Base-by-base conservation (phyloP, 1,284 basidiomycete genomes). In the Marasmius oreades region DNA sequence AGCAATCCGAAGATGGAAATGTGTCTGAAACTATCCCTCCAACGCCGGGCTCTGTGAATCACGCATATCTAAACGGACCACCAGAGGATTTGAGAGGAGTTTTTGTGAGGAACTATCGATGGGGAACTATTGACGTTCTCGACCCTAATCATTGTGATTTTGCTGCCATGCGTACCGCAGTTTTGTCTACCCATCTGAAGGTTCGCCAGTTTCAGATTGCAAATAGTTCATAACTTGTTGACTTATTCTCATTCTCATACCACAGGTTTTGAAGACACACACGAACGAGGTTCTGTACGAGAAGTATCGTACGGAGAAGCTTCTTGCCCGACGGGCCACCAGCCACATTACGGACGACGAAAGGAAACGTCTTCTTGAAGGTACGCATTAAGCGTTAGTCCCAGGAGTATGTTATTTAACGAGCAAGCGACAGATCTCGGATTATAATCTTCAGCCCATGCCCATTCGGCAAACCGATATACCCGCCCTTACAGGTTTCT, bases 251-350 rank as follows among this genome's bases (percentile, higher is more conserved):
- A n/a, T n/a, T n/a, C n/a, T n/a, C n/a, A n/a, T n/a, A n/a, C n/a
- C n/a, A 46, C 66, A 91, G 90, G 77, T 88, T 65, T 76, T 93
- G 56, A 92, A 91, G 73, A 82, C 76, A 53, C 82, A 85, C 59
- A 92, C 90, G 44, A 87, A 85, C 64, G 89, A 93, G 66, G 88
- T 91, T 55, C 71, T 92, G 68, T 93, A 93, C 67, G 90, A 93
- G 73, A 86, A 82, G 64, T 93, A 83, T 70, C 78, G 90, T 64
- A 92, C 90, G 0, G 89, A 93, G 75, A 92, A 92, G 70, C 79
- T 93, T 55, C 81, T 93, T 18, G 89, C 88, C 28, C 79, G 90
- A 60, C 85, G 90, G 59, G 90, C 88, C 24, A 92, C 90, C 28
- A 77, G 79, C 63, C 81, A 85, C 61, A 90, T 92, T 64, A 82